These are phyloP conservation scores for Suhomyces terraborum DNA, from an alignment of 1,139 yeast genomes.

Conservation along the genomic window DNA sequence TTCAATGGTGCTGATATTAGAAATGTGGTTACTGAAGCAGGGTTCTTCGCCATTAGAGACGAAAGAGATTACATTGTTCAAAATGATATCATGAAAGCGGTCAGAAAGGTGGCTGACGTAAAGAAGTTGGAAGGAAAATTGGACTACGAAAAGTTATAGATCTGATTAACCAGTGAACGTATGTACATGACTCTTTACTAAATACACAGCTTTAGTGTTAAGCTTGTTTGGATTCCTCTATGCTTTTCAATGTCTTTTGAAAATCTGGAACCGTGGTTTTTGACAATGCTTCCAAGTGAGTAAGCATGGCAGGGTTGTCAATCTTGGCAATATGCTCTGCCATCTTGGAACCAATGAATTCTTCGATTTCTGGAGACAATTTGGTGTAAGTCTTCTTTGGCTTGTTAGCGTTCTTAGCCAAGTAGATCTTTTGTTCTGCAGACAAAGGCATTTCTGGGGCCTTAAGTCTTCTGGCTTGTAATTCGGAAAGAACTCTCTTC, in stretches of 20 bases:
- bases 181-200: conserved; percentile 9
- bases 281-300: conserved; percentile 46
- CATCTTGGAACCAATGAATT: conserved; percentile 69
- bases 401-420: conserved; percentile 52
- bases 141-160: conserved; percentile 79
- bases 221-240: conserved; percentile 14
- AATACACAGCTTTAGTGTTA: conserved; percentile 4
- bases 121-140: conserved; percentile 96
- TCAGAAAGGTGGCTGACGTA: conserved; percentile 93
- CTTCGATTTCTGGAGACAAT: conserved; percentile 68
- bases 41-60: conserved; percentile 96
- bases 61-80: conserved; percentile 94
- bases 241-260: conserved; percentile 29
- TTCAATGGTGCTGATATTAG: conserved; percentile 99
- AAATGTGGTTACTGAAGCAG: conserved; percentile 98
- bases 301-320: conserved; percentile 38
- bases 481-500: conserved; percentile 56
- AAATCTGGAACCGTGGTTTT: conserved; percentile 33
- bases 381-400: conserved; percentile 49
- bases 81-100: conserved; percentile 96
- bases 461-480: conserved; percentile 62
- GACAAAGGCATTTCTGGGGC: conserved; percentile 81
- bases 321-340: conserved; percentile 53
- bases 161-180: conserved; percentile 6
- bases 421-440: conserved; percentile 62